Evolutionary conservation across 176 grass and related monocot species (phyloP).

Genomic region (Avena atlantica): DNA sequence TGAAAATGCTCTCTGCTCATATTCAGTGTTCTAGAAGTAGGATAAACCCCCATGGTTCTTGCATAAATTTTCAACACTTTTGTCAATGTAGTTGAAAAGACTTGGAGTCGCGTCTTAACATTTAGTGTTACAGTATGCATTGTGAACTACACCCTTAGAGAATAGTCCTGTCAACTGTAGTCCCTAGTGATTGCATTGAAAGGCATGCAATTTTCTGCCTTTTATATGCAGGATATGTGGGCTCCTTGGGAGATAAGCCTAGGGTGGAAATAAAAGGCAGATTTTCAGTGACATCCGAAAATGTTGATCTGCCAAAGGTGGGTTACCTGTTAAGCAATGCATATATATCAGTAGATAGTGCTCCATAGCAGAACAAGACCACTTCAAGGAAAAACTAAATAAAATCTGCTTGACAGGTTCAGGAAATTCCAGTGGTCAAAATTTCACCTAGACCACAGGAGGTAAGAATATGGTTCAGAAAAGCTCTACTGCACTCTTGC

Average conservation of each 20-base stretch:
- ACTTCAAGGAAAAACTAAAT: conserved; percentile 28
- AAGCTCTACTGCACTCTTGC: conserved; percentile 27
- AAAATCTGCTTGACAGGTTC: conserved; percentile 54
- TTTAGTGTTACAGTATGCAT: not conserved
- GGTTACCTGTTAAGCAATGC: not conserved
- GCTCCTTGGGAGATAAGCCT: conserved; percentile 81
- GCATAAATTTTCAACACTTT: not conserved
- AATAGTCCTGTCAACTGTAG: not conserved
- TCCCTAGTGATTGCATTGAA: not conserved
- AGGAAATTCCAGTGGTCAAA: conserved; percentile 62
- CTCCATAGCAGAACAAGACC: conserved; percentile 26
- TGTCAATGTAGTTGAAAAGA: not conserved
- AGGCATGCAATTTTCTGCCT: conserved; percentile 12
- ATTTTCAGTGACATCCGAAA: conserved; percentile 99
- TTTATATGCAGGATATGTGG: conserved; percentile 72
- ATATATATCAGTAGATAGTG: conserved; percentile 13
- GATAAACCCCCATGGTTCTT: not conserved
- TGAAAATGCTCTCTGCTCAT: not conserved
- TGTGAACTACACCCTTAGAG: not conserved
- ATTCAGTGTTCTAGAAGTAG: not conserved
- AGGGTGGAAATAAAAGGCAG: conserved; percentile 94
- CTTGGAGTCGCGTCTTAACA: not conserved
- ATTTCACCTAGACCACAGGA: conserved; percentile 58
- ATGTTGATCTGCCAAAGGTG: conserved; percentile 98
- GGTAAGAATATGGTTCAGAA: conserved; percentile 56